phyloP scores from a whole-genome alignment of 1,284 basidiomycete species.

The Moesziomyces sp. region DNA sequence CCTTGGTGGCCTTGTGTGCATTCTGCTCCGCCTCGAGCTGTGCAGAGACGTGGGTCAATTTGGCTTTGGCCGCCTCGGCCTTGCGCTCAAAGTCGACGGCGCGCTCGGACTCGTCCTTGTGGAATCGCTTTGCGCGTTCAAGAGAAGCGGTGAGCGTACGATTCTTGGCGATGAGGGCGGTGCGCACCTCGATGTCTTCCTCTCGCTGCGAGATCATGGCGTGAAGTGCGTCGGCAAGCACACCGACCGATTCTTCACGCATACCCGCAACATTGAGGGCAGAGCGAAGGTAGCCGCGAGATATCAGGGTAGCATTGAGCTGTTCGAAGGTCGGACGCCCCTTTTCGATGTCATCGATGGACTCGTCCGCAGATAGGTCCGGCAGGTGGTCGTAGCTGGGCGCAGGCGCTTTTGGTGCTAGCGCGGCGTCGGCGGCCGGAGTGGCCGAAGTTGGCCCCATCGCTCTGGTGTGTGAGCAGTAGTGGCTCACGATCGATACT shows the following conservation, averaged over 20 bases:
- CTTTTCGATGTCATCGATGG: conserved; percentile 11
- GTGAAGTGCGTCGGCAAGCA: conserved; percentile 47
- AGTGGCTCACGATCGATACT: background rate
- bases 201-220: conserved; percentile 55
- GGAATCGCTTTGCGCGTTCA: conserved; percentile 44
- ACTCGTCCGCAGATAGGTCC: conserved; percentile 34
- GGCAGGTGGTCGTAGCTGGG: conserved; percentile 35
- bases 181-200: conserved; percentile 53
- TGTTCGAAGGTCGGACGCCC: conserved; percentile 48
- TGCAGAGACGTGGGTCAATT: conserved; percentile 15
- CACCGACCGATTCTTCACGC: conserved; percentile 17
- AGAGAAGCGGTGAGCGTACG: conserved; percentile 37
- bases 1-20: conserved; percentile 49
- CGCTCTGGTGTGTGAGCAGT: conserved; percentile 3
- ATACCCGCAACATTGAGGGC: conserved; percentile 43
- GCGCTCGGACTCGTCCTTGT: conserved; percentile 41
- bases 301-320: conserved; percentile 50
- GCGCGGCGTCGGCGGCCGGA: background rate
- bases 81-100: conserved; percentile 46
- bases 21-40: conserved; percentile 35
- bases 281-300: conserved; percentile 42
- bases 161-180: conserved; percentile 47
- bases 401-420: conserved; percentile 9
- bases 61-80: conserved; percentile 43
- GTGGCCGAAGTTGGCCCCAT: background rate